Evolutionary conservation across 1,139 yeast species (phyloP).

Genomic region (Citeromyces hawaiiensis): DNA sequence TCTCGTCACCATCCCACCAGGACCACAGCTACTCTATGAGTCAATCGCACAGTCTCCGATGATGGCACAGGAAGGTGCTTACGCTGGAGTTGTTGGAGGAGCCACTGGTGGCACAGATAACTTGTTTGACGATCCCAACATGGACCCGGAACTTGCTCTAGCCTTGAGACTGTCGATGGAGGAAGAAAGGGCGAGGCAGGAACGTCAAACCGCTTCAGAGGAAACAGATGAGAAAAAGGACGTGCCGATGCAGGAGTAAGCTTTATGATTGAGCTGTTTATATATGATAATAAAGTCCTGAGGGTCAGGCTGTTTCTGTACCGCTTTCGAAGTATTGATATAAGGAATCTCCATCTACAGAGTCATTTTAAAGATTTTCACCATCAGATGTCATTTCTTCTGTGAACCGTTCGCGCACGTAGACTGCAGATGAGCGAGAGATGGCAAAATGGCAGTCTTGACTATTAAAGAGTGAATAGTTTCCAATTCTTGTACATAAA

Average conservation of each 20-base stretch:
- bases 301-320: too few species aligned
- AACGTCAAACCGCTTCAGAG: conserved; percentile 27
- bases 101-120: conserved; percentile 30
- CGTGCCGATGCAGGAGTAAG: background rate
- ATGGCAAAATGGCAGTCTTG: too few species aligned
- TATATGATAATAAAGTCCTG: too few species aligned
- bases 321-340: too few species aligned
- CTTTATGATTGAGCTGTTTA: too few species aligned
- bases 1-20: conserved; percentile 79
- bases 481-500: too few species aligned
- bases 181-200: conserved; percentile 72
- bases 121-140: conserved; percentile 62
- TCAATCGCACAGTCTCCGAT: conserved; percentile 59
- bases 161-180: conserved; percentile 80
- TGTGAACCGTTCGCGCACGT: too few species aligned
- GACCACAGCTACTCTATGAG: conserved; percentile 70
- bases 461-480: too few species aligned
- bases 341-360: too few species aligned
- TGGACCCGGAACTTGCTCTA: conserved; percentile 95
- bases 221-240: background rate
- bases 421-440: too few species aligned
- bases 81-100: conserved; percentile 21
- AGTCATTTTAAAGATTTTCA: too few species aligned
- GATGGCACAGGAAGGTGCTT: conserved; percentile 38
- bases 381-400: too few species aligned